phyloP scores from a whole-genome alignment of 2,329 filamentous ascomycete species.

The Talaromyces islandicus region DNA sequence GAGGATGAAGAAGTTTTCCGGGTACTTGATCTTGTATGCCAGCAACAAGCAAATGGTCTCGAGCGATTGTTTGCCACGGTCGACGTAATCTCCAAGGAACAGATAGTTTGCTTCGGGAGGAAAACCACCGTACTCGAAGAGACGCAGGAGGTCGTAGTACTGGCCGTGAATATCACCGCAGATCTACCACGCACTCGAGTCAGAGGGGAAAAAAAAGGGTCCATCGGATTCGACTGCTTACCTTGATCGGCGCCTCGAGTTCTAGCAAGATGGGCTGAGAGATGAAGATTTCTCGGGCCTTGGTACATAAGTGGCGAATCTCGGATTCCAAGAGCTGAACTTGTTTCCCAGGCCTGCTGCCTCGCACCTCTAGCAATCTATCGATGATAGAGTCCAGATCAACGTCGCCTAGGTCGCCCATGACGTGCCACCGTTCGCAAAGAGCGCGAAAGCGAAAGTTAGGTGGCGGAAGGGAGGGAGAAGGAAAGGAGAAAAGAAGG shows the following conservation, averaged over 20 bases:
- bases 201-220: neutral
- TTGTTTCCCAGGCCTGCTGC: slow-evolving; percentile 96
- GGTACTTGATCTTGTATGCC: slow-evolving; percentile 99
- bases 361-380: slow-evolving; percentile 92
- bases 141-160: slow-evolving; percentile 93
- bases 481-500: slow-evolving; percentile 20
- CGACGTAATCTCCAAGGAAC: slow-evolving; percentile 98
- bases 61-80: slow-evolving; percentile 97
- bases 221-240: slow-evolving; percentile 39
- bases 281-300: slow-evolving; percentile 98
- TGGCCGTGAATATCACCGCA: slow-evolving; percentile 99
- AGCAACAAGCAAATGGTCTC: slow-evolving; percentile 97
- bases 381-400: slow-evolving; percentile 99
- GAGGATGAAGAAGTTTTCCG: slow-evolving; percentile 98
- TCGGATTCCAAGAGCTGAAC: slow-evolving; percentile 94
- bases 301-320: slow-evolving; percentile 96
- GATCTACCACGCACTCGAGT: slow-evolving; percentile 57
- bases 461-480: slow-evolving; percentile 16
- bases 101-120: slow-evolving; percentile 98
- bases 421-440: slow-evolving; percentile 42
- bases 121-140: slow-evolving; percentile 98
- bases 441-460: slow-evolving; percentile 17
- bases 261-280: slow-evolving; percentile 97
- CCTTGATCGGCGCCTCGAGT: slow-evolving; percentile 98
- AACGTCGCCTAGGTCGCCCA: slow-evolving; percentile 81